A percentile compares a stretch with the other conserved stretches of the same genome.
These are phyloP conservation scores for Rhinocladiella similis DNA, from an alignment of 2,329 filamentous ascomycete species.

Conservation along the genomic window DNA sequence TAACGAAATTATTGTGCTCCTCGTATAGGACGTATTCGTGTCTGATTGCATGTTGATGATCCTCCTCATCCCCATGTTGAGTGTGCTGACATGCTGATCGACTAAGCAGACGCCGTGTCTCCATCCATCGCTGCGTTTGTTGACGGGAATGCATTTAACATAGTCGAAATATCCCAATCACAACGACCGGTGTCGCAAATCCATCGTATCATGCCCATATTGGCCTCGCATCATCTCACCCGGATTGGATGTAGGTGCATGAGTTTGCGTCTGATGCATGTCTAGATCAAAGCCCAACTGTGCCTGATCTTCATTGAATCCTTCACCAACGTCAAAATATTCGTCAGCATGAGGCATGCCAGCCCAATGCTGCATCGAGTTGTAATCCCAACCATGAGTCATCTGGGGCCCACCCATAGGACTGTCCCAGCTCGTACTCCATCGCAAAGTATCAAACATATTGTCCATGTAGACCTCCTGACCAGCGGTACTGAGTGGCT, in stretches of 20 bases:
- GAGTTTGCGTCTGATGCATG: not conserved
- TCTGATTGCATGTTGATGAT: no score
- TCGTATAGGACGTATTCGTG: no score
- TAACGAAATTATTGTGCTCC: no score
- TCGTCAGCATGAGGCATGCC: constrained; percentile 21
- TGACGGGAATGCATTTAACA: no score
- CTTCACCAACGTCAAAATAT: constrained; percentile 13
- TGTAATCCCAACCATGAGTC: constrained; percentile 22
- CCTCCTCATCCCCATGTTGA: no score
- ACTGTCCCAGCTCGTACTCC: constrained; percentile 26
- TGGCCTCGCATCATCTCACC: no score
- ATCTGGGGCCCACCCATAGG: constrained; percentile 20
- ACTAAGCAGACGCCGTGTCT: no score
- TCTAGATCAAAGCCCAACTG: constrained; percentile 14
- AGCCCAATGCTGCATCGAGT: constrained; percentile 22
- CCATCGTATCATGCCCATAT: no score
- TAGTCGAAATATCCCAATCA: no score
- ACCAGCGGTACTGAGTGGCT: constrained; percentile 15
- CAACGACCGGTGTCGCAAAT: not conserved
- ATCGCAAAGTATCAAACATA: constrained; percentile 27
- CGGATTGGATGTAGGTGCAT: no score
- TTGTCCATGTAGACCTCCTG: constrained; percentile 26
- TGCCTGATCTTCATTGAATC: constrained; percentile 9
- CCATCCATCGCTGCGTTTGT: no score
- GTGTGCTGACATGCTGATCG: no score